These are phyloP conservation scores for Diplodia intermedia DNA, from an alignment of 2,329 filamentous ascomycete species.

Conservation along the genomic window DNA sequence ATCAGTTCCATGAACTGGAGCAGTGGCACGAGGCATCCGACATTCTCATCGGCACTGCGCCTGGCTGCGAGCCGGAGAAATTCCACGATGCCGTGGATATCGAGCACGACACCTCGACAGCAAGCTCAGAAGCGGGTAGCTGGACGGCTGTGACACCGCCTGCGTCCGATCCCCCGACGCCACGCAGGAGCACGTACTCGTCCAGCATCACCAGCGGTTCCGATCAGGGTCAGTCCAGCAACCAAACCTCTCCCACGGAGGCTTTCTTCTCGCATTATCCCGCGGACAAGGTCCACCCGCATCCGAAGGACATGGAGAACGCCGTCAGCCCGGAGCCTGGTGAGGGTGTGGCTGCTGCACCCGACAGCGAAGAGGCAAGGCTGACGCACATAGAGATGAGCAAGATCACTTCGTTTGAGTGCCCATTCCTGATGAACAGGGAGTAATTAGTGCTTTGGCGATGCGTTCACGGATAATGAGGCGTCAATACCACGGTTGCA, in stretches of 20 bases:
- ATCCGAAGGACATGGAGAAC: constrained; percentile 45
- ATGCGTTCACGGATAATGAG: background rate
- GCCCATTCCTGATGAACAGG: constrained; percentile 49
- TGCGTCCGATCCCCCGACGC: constrained; percentile 23
- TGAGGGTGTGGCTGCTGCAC: constrained; percentile 46
- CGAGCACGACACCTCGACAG: background rate
- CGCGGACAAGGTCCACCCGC: constrained; percentile 42
- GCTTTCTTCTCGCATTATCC: constrained; percentile 13
- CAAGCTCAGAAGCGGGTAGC: constrained; percentile 23
- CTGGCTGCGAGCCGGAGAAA: constrained; percentile 4
- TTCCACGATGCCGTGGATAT: constrained; percentile 22
- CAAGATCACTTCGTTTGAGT: constrained; percentile 39
- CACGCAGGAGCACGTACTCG: constrained; percentile 20
- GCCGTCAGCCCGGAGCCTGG: constrained; percentile 43
- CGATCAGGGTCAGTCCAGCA: constrained; percentile 32
- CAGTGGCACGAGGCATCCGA: constrained; percentile 30
- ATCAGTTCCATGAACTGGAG: constrained; percentile 14
- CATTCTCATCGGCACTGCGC: background rate
- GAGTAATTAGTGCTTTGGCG: constrained; percentile 37
- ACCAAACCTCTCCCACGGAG: constrained; percentile 10
- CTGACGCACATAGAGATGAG: constrained; percentile 50
- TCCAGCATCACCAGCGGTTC: constrained; percentile 27
- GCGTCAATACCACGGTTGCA: constrained; percentile 2
- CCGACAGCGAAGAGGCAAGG: constrained; percentile 43
- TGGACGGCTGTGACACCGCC: constrained; percentile 29